These are phyloP conservation scores for Trichoderma oligosporum DNA, from an alignment of 2,329 filamentous ascomycete species.

Conservation along the genomic window DNA sequence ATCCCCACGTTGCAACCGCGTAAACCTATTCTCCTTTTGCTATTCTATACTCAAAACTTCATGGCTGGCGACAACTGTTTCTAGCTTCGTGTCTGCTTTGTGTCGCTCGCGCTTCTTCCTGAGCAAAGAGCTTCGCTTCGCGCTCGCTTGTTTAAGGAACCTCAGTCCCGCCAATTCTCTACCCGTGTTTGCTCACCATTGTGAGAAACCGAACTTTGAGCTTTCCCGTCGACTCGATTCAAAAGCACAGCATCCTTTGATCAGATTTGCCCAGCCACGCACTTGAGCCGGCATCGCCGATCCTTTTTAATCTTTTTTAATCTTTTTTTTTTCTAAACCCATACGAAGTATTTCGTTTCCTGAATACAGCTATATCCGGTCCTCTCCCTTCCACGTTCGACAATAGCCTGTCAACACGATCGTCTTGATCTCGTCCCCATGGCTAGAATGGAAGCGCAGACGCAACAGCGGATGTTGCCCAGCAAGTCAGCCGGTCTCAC, in stretches of 20 bases:
- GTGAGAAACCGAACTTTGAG: constrained; percentile 8
- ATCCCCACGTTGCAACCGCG: not conserved
- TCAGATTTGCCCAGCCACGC: not conserved
- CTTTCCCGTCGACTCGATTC: constrained; percentile 15
- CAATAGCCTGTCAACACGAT: not conserved
- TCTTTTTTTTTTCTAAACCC: no score
- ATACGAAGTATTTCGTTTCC: not conserved
- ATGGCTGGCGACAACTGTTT: not conserved
- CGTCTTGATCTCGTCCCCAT: not conserved
- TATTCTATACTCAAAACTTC: not conserved
- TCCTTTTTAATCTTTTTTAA: not conserved
- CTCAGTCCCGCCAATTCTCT: constrained; percentile 14
- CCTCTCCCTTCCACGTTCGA: not conserved
- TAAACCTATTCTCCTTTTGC: not conserved
- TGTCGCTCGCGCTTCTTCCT: constrained; percentile 15
- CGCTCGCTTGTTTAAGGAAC: constrained; percentile 13
- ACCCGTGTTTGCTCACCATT: constrained; percentile 15
- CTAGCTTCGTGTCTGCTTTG: constrained; percentile 4
- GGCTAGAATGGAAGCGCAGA: constrained; percentile 23
- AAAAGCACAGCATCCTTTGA: not conserved
- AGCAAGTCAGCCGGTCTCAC: constrained; percentile 37
- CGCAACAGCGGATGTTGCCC: constrained; percentile 21
- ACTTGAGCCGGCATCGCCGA: constrained; percentile 8
- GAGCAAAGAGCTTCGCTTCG: constrained; percentile 20
- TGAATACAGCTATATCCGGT: not conserved